Evolutionary conservation across 352 stramenopile genomes (phyloP).

Genomic region (Pythium folliculosum): DNA sequence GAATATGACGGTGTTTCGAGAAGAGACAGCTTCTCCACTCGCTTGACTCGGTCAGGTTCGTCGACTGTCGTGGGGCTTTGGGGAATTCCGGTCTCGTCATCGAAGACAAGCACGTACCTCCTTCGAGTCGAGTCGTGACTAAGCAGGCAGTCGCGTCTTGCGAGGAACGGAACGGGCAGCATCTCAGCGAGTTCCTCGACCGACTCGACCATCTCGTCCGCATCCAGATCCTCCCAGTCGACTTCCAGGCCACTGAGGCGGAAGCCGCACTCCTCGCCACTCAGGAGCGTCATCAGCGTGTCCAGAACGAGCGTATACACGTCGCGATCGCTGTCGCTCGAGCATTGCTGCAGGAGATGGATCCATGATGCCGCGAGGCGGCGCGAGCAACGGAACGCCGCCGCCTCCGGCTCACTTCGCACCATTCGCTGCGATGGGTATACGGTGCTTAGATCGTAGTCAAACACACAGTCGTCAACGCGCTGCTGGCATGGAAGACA

Average conservation of each 20-base stretch:
- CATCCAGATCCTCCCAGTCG: slow-evolving; percentile 1
- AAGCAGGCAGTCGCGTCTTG: slow-evolving; percentile 2
- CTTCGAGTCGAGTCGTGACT: slow-evolving; percentile 12
- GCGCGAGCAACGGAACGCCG: neutral
- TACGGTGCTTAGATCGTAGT: slow-evolving; percentile 1
- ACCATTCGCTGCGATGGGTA: neutral
- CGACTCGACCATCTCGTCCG: slow-evolving; percentile 10
- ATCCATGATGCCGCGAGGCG: slow-evolving; percentile 5
- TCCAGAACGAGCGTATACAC: slow-evolving; percentile 7
- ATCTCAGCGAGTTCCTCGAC: slow-evolving; percentile 18
- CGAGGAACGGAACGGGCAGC: slow-evolving; percentile 5
- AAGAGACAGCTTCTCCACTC: slow-evolving; percentile 9
- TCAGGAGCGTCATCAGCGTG: slow-evolving; percentile 8
- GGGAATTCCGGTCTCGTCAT: slow-evolving; percentile 11
- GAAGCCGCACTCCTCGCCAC: slow-evolving; percentile 1
- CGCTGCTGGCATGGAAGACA: slow-evolving; percentile 50
- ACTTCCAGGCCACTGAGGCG: neutral
- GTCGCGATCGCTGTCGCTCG: neutral
- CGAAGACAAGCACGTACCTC: slow-evolving; percentile 22
- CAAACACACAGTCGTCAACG: slow-evolving; percentile 57
- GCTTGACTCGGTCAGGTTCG: slow-evolving; percentile 12
- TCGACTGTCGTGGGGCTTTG: slow-evolving; percentile 11
- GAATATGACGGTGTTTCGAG: neutral
- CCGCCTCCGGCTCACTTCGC: neutral
- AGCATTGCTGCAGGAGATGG: neutral